Evolutionary conservation across 106 monocot species (phyloP).

Genomic region (Acanthochlamys bracteata): DNA sequence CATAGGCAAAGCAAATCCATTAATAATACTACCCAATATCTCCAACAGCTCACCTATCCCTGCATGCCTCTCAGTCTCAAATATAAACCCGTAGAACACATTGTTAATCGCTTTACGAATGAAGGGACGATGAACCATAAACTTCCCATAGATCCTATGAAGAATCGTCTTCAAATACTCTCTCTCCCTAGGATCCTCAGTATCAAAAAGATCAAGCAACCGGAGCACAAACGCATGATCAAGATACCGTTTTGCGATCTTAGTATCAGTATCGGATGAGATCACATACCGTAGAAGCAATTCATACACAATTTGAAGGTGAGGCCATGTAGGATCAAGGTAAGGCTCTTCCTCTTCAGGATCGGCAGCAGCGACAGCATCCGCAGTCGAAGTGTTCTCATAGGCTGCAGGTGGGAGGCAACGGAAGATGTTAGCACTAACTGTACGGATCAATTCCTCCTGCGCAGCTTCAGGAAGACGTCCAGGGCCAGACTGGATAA

Average conservation of each 20-base stretch:
- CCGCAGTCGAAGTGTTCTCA: conserved; percentile 23
- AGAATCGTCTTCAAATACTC: conserved; percentile 47
- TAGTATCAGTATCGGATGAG: conserved; percentile 45
- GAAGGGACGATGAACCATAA: conserved; percentile 48
- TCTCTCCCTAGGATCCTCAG: conserved; percentile 45
- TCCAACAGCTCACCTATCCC: conserved; percentile 44
- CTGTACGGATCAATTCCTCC: conserved; percentile 51
- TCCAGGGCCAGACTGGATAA: conserved; percentile 34
- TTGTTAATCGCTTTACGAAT: conserved; percentile 48
- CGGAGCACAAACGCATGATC: conserved; percentile 41
- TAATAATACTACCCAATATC: conserved; percentile 48
- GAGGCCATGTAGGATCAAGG: conserved; percentile 59
- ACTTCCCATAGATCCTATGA: conserved; percentile 48
- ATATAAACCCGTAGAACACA: conserved; percentile 47
- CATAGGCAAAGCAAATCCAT: conserved; percentile 47
- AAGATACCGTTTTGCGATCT: conserved; percentile 42
- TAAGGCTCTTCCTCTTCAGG: conserved; percentile 64
- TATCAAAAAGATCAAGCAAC: conserved; percentile 36
- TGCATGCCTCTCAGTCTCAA: conserved; percentile 33
- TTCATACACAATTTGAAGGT: conserved; percentile 58
- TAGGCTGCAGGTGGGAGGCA: conserved; percentile 54
- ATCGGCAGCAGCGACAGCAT: conserved; percentile 21
- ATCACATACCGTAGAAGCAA: conserved; percentile 43
- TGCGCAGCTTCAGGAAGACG: conserved; percentile 43
- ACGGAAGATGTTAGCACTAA: conserved; percentile 44